These are phyloP conservation scores for Microcos paniculata DNA, from an alignment of 345 rosid species.

Conservation along the genomic window DNA sequence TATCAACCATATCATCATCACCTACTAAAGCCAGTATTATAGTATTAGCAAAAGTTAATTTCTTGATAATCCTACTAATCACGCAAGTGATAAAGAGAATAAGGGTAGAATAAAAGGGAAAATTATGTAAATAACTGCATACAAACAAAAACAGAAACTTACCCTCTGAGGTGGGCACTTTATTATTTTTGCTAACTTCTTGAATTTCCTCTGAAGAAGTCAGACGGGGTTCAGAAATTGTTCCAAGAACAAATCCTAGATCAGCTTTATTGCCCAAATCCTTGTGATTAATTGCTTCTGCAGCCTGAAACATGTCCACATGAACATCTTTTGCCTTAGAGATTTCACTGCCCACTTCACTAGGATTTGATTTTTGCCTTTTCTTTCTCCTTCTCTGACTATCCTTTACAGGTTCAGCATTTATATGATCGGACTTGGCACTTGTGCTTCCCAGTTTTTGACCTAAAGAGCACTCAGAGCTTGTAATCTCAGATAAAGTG, in stretches of 20 bases:
- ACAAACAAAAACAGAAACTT: conserved; percentile 1
- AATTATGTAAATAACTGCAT: not conserved
- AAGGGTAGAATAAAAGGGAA: not conserved
- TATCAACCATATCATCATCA: not conserved
- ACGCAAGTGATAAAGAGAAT: not conserved
- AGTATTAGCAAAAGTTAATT: conserved; percentile 16
- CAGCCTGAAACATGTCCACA: conserved; percentile 14
- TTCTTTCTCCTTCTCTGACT: conserved; percentile 33
- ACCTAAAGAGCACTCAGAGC: conserved; percentile 17
- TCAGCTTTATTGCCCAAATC: conserved; percentile 25
- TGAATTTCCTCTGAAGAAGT: conserved; percentile 27
- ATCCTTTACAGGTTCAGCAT: not conserved
- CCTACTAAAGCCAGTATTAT: conserved; percentile 7
- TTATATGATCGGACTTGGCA: conserved; percentile 17
- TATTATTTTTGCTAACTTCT: conserved; percentile 22
- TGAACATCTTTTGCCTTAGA: conserved; percentile 17
- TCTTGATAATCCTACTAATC: not conserved
- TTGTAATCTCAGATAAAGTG: conserved; percentile 5
- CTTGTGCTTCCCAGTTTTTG: conserved; percentile 11
- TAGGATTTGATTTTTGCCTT: conserved; percentile 26
- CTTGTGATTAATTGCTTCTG: conserved; percentile 5
- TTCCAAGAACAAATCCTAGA: conserved; percentile 12
- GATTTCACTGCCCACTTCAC: conserved; percentile 22
- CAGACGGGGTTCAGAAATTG: conserved; percentile 24
- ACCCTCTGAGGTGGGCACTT: conserved; percentile 26